Evolutionary conservation across 108 stramenopile genomes (phyloP).

Genomic region (Conticribra weissflogii): DNA sequence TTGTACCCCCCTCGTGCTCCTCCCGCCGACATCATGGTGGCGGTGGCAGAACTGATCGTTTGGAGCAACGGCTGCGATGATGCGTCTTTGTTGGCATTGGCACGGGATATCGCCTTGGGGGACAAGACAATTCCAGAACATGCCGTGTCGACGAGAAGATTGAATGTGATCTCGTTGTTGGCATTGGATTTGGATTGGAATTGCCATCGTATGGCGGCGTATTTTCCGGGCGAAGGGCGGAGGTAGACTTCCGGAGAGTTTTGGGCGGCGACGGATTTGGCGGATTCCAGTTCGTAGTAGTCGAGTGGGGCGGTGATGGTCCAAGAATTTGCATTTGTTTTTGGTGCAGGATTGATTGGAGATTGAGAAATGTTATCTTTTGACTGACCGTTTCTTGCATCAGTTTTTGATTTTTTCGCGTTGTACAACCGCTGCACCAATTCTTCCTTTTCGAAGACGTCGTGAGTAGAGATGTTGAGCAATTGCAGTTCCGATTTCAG

Average conservation of each 20-base stretch:
- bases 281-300: conserved; percentile 48
- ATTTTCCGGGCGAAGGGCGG: conserved; percentile 48
- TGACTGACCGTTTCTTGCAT: too few relatives aligned
- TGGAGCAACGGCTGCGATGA: conserved; percentile 9
- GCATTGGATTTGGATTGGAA: conserved; percentile 14
- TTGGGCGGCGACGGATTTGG: conserved; percentile 44
- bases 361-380: too few relatives aligned
- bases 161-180: too few relatives aligned
- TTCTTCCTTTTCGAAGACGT: conserved; percentile 83
- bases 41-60: conserved; percentile 23
- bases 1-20: conserved; percentile 42
- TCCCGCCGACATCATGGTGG: conserved; percentile 76
- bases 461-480: conserved; percentile 45
- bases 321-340: neutral
- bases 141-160: conserved; percentile 89
- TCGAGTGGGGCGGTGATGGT: conserved; percentile 33
- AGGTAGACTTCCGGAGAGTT: conserved; percentile 49
- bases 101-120: conserved; percentile 51
- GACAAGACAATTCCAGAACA: conserved; percentile 75
- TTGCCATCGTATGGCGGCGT: conserved; percentile 57
- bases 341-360: too few relatives aligned
- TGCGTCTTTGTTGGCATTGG: conserved; percentile 18
- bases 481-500: conserved; percentile 66
- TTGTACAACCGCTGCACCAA: conserved; percentile 65
- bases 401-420: conserved; percentile 16